Base-by-base conservation (phyloP, 768 basidiomycete species). In the Serendipita sp. region DNA sequence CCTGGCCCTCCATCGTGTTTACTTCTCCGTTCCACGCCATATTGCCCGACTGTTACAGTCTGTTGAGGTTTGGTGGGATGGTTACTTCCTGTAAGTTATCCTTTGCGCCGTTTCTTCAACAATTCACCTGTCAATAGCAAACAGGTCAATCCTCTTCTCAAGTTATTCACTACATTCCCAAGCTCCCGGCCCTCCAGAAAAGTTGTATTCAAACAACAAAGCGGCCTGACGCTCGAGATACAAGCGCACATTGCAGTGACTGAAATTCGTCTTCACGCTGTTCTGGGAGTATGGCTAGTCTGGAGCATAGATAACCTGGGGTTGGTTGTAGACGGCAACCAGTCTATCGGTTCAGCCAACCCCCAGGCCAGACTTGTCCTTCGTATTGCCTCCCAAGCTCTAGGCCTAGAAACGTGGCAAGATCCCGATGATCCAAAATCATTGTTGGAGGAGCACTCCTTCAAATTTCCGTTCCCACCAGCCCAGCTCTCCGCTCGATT, bases 401-500 rank as follows among this genome's bases (percentile, higher is more conserved):
- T 60, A 10, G 56, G 16, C 16, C 35, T 60, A 30, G 56, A 60
- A 38, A 60, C 56, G 16, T 60, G 56, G 56, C 28, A 60, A 38
- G 56, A 60, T 36, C 56, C 56, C 8, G 28, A 60, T 30, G 56
- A 60, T 36, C 28, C 56, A 60, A n/a, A 10, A 34, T 5, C 56
- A n/a, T 23, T 60, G 10, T 35, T 60, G 8, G n/a, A 5, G 28
- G 56, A 60, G 10, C 56, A 60, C 56, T 60, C 56, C 8, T 60
- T 60, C 36, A 60, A 28, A 60, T 60, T 60, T 18, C 56, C 56
- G 32, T 60, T 60, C 35, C 56, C 56, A n/a, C 56, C 56, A n/a
- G 16, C 35, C 28, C 56, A 60, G 35, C 16, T 60, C 4, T 60
- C 56, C 30, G 56, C 34, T n/a, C 56, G 18, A n/a, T 35, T 60